Conservation (phyloP, 148 eudicot species). For the Nepenthes gracilis region DNA sequence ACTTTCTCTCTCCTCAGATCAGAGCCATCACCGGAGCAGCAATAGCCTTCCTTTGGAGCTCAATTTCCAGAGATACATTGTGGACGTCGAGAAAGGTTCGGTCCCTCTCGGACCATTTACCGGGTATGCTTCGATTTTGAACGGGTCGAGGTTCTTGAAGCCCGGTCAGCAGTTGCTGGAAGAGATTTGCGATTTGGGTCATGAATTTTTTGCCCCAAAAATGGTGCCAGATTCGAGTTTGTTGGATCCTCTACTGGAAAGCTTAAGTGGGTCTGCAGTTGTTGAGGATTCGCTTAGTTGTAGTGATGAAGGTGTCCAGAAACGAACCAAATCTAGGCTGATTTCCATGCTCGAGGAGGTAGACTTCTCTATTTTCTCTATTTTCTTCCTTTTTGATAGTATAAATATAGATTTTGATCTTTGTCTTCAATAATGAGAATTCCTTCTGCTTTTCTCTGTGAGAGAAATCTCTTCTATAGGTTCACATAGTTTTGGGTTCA, state of each 20-base stretch:
- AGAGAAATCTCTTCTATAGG: not conserved
- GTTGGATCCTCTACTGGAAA: conserved; percentile 1
- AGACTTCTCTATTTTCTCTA: not conserved
- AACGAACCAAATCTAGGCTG: conserved; percentile 21
- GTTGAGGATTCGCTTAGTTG: conserved; percentile 11
- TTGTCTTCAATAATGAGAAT: too few relatives aligned
- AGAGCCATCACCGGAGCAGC: not conserved
- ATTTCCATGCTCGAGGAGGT: conserved; percentile 34
- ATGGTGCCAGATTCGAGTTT: not conserved
- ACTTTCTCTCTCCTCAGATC: too few relatives aligned
- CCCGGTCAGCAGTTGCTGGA: conserved; percentile 34
- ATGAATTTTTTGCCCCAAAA: not conserved
- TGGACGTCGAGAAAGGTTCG: conserved; percentile 9
- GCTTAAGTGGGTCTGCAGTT: not conserved
- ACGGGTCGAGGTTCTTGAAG: conserved; percentile 30
- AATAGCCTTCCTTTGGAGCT: conserved; percentile 13
- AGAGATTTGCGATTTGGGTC: conserved; percentile 14
- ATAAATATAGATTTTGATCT: not conserved
- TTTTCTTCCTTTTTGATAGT: not conserved
- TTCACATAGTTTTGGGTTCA: too few relatives aligned
- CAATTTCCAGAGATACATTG: conserved; percentile 10
- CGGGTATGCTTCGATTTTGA: conserved; percentile 33
- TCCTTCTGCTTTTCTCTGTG: not conserved
- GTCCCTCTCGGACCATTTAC: conserved; percentile 31
- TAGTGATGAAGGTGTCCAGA: conserved; percentile 3